These are phyloP conservation scores for Teratosphaeria pseudoeucalypti DNA, from an alignment of 2,329 filamentous ascomycete species.

Conservation along the genomic window DNA sequence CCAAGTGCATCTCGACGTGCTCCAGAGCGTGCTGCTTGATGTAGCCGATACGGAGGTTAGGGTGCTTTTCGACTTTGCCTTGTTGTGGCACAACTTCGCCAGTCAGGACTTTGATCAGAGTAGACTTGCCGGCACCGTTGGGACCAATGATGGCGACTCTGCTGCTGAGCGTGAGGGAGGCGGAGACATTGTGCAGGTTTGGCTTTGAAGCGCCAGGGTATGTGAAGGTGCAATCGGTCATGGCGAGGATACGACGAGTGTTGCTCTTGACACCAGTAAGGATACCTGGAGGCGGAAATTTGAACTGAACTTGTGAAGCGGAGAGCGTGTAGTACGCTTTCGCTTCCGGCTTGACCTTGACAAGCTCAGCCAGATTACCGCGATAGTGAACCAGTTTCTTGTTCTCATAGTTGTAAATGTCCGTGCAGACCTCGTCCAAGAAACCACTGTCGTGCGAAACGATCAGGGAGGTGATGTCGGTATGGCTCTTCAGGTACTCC, in stretches of 20 bases:
- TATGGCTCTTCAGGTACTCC: conserved; percentile 89
- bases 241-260: conserved; percentile 88
- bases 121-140: conserved; percentile 97
- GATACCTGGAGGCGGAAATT: conserved; percentile 93
- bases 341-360: conserved; percentile 80
- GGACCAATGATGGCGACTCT: conserved; percentile 92
- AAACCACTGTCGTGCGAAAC: conserved; percentile 98
- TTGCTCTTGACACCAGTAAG: conserved; percentile 89
- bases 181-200: conserved; percentile 78
- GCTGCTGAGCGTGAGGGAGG: conserved; percentile 77
- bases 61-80: conserved; percentile 94
- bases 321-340: conserved; percentile 98
- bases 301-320: conserved; percentile 82
- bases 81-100: conserved; percentile 75
- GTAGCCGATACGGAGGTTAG: conserved; percentile 96
- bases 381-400: conserved; percentile 89
- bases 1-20: conserved; percentile 98
- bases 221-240: conserved; percentile 84
- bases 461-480: conserved; percentile 92
- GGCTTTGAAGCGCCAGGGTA: conserved; percentile 86
- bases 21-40: conserved; percentile 99
- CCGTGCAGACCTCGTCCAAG: conserved; percentile 92
- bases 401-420: conserved; percentile 97
- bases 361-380: conserved; percentile 74
- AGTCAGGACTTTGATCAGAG: conserved; percentile 92